Evolutionary conservation across 139 green algal genomes (phyloP), one percentile per base, ranked within the genome.

Genomic region (Micractinium conductrix): DNA sequence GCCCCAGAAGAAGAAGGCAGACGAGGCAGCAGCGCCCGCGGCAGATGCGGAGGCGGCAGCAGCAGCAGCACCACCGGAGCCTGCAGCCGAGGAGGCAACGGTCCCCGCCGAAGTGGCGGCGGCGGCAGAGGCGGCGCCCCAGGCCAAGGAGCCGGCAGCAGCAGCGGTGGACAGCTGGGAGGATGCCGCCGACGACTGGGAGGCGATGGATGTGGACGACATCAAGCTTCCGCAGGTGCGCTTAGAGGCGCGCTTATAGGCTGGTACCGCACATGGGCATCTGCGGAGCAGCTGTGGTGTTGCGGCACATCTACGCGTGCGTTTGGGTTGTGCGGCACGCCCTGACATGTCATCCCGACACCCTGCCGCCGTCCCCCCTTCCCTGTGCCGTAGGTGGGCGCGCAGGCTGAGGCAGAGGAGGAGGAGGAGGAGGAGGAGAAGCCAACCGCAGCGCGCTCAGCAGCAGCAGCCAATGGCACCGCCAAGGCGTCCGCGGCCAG

Each of bases 101-200:
- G 87, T 60, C 74, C n/a, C 50, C 74, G 55, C 12, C 7, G 53
- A 85, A 68, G 94, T 93, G 81, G 55, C 80, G 17, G 50, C 45
- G 45, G 48, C 71, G 17, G 62, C 80, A 40, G 84, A 74, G 3
- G 86, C 74, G 45, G 70, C 75, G 45, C 43, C 86, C 30, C 84
- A 81, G 42, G 85, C 80, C 55, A 74, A 85, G 48, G 84, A 68
- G 62, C 50, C 42, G 0, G 69, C 74, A 2, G 75, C 83, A 68
- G 74, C 83, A 10, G 35, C 63, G 17, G 78, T 68, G 28, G 88
- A 92, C 12, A 88, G 60, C 58, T 91, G 88, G 88, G 88, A 91
- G 79, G 87, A 91, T 50, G 87, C 87, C 22, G 83, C 86, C 35
- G 91, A 94, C 19, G 89, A 94, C 75, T 96, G 93, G 93, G 93